A percentile compares a stretch with the other conserved stretches of the same genome.
Evolutionary conservation across 169 alveolate species (phyloP).

Genomic region (Cryptosporidium baileyi): DNA sequence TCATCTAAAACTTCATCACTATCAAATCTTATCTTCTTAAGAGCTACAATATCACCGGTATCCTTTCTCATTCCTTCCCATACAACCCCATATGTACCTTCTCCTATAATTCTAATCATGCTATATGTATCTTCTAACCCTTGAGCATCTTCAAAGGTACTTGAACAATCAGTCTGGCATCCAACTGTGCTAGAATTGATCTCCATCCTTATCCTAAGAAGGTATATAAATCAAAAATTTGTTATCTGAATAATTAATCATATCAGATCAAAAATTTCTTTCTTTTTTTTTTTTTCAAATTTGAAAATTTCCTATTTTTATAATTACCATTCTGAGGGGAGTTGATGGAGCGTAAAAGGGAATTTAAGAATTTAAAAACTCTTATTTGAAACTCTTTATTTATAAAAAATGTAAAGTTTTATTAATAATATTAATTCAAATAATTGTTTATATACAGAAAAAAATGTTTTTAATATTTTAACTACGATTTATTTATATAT

Average conservation of each 20-base stretch:
- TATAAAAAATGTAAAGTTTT: no score
- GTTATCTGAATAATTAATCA: neutral
- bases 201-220: conserved; percentile 14
- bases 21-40: conserved; percentile 76
- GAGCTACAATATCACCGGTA: conserved; percentile 80
- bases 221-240: neutral
- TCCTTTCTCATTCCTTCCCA: conserved; percentile 81
- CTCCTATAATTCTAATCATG: conserved; percentile 77
- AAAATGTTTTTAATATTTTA: no score
- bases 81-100: conserved; percentile 85
- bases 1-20: conserved; percentile 82
- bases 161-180: conserved; percentile 61
- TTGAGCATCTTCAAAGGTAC: conserved; percentile 40
- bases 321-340: no score
- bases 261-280: neutral
- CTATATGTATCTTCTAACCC: conserved; percentile 54
- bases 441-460: no score
- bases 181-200: conserved; percentile 48
- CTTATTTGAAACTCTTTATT: no score
- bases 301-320: no score
- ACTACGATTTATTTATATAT: no score
- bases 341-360: no score
- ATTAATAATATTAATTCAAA: no score
- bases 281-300: neutral
- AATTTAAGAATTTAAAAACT: no score